These are phyloP conservation scores for Ceratocystis colombiana DNA, from an alignment of 2,329 filamentous ascomycete genomes.

Conservation along the genomic window DNA sequence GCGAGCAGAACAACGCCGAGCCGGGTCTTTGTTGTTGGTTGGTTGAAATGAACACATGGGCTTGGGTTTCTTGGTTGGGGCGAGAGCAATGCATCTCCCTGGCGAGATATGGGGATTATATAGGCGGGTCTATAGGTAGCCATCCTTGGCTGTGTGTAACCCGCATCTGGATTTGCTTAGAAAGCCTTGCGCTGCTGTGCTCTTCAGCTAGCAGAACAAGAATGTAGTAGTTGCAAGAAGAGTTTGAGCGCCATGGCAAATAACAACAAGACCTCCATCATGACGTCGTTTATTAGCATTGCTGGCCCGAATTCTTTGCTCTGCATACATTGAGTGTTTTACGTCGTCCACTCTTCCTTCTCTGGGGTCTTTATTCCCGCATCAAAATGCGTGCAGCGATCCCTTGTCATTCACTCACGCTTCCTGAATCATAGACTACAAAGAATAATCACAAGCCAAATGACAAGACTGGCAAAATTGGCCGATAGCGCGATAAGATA, in stretches of 20 bases:
- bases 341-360: not conserved
- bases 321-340: not conserved
- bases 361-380: slow-evolving; percentile 2
- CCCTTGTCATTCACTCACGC: not conserved
- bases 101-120: not conserved
- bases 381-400: not conserved
- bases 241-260: no score
- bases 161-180: not conserved
- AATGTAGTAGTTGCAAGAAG: no score
- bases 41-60: slow-evolving; percentile 14
- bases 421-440: not conserved
- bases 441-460: not conserved
- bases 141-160: slow-evolving; percentile 4
- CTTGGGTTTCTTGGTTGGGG: slow-evolving; percentile 2
- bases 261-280: not conserved
- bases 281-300: not conserved
- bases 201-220: no score
- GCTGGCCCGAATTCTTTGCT: not conserved
- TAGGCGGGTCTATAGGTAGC: not conserved
- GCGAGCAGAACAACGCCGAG: slow-evolving; percentile 11
- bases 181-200: not conserved
- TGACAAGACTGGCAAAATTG: not conserved
- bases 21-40: not conserved
- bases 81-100: not conserved
- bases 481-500: slow-evolving; percentile 12